phyloP scores from a whole-genome alignment of 2,329 filamentous ascomycete genomes.

The Cryphonectria carpinicola region DNA sequence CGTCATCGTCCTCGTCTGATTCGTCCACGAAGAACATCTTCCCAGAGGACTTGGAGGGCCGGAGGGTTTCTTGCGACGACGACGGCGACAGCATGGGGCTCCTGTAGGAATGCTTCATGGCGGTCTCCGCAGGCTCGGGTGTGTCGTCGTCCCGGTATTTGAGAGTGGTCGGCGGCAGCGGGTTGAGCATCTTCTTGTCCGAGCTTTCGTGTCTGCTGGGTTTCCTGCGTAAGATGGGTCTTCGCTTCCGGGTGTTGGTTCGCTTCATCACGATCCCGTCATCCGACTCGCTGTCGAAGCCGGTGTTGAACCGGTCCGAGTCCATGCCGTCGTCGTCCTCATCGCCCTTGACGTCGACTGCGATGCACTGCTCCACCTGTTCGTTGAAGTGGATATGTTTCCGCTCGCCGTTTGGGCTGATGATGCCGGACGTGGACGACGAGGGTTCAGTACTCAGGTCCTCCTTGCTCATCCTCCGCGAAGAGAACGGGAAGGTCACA shows the following conservation, averaged over 20 bases:
- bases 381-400: conserved; percentile 97
- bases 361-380: conserved; percentile 93
- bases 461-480: conserved; percentile 62
- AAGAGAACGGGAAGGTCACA: conserved; percentile 66
- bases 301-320: conserved; percentile 46
- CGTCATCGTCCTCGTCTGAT: conserved; percentile 59
- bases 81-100: conserved; percentile 68
- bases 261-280: conserved; percentile 85
- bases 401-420: conserved; percentile 66
- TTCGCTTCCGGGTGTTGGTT: conserved; percentile 59
- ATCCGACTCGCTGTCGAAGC: conserved; percentile 68
- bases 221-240: conserved; percentile 53
- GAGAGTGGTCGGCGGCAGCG: conserved; percentile 82
- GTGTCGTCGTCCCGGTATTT: conserved; percentile 85
- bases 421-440: conserved; percentile 69
- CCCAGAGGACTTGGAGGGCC: conserved; percentile 68
- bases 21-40: conserved; percentile 67
- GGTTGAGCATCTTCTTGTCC: conserved; percentile 85
- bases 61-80: conserved; percentile 80
- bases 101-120: conserved; percentile 63
- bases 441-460: conserved; percentile 69
- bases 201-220: conserved; percentile 43
- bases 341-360: conserved; percentile 82
- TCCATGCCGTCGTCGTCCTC: conserved; percentile 67
- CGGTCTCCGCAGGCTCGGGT: conserved; percentile 65